Conservation (phyloP, 2,329 filamentous ascomycete species). For the Cytospora piceicola region DNA sequence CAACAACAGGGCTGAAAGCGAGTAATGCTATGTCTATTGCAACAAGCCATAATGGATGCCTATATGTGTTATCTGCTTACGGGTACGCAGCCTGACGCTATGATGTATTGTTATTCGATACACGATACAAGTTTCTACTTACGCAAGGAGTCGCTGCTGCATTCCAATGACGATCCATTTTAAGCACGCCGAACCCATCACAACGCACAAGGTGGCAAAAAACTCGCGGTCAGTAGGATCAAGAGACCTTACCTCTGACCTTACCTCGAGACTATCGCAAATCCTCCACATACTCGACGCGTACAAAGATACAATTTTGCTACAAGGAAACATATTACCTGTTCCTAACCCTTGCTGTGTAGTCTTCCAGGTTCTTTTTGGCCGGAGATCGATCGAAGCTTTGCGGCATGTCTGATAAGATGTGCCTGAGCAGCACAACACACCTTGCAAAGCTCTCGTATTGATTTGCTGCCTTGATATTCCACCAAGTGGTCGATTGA, state of each 20-base stretch:
- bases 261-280: conserved; percentile 34
- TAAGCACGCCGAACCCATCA: conserved; percentile 1
- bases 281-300: conserved; percentile 10
- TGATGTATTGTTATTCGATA: conserved; percentile 7
- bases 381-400: not conserved
- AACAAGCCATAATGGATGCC: not conserved
- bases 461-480: not conserved
- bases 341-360: conserved; percentile 24
- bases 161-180: conserved; percentile 13
- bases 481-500: not conserved
- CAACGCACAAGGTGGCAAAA: conserved; percentile 17
- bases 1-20: conserved; percentile 2
- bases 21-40: conserved; percentile 15
- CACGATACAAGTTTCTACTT: conserved; percentile 35
- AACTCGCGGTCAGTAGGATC: conserved; percentile 36
- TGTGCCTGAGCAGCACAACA: not conserved
- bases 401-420: not conserved
- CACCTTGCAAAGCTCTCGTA: not conserved
- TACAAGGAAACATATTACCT: conserved; percentile 30
- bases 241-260: conserved; percentile 39
- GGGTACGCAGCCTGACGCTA: not conserved
- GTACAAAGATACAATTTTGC: conserved; percentile 22
- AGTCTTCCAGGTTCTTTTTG: conserved; percentile 6
- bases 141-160: conserved; percentile 11
- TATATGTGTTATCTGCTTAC: not conserved